These are phyloP conservation scores for Phytophthora syringae DNA, from an alignment of 352 stramenopile genomes.

Conservation along the genomic window DNA sequence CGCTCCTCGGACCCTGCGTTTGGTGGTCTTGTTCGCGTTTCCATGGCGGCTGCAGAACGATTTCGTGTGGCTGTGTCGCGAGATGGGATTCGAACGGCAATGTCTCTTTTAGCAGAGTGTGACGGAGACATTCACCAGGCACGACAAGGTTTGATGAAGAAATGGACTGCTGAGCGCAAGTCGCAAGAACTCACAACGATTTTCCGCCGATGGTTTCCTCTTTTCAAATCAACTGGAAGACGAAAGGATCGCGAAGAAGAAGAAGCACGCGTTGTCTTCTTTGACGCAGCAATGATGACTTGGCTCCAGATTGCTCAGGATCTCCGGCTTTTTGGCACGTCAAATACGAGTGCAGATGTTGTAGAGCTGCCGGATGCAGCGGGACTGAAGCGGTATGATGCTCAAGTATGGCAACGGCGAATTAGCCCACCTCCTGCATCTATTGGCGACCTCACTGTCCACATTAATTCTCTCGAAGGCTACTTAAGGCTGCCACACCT, in stretches of 20 bases:
- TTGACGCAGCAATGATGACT: constrained; percentile 62
- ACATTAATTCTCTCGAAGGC: constrained; percentile 65
- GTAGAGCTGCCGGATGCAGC: constrained; percentile 18
- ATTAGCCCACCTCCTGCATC: constrained; percentile 51
- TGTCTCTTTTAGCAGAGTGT: constrained; percentile 44
- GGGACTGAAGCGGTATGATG: constrained; percentile 60
- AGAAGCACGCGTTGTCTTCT: constrained; percentile 55
- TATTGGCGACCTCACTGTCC: constrained; percentile 70
- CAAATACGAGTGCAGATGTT: neutral
- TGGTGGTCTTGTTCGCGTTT: constrained; percentile 66
- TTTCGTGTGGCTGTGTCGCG: constrained; percentile 54
- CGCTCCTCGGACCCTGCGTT: constrained; percentile 72
- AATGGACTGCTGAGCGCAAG: constrained; percentile 60
- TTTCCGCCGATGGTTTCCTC: constrained; percentile 53
- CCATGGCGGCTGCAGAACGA: constrained; percentile 43
- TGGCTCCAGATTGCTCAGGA: constrained; percentile 71
- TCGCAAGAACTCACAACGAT: constrained; percentile 48
- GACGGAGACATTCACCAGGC: constrained; percentile 39
- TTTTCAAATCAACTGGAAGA: constrained; percentile 23
- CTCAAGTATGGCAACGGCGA: constrained; percentile 73
- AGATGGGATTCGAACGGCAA: constrained; percentile 51
- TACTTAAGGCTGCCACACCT: constrained; percentile 65
- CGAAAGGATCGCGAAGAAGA: constrained; percentile 18
- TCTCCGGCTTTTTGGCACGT: constrained; percentile 40
- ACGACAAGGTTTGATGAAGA: constrained; percentile 30